Evolutionary conservation across 2,329 filamentous ascomycete genomes (phyloP).

Genomic region (Trichophyton mentagrophytes): DNA sequence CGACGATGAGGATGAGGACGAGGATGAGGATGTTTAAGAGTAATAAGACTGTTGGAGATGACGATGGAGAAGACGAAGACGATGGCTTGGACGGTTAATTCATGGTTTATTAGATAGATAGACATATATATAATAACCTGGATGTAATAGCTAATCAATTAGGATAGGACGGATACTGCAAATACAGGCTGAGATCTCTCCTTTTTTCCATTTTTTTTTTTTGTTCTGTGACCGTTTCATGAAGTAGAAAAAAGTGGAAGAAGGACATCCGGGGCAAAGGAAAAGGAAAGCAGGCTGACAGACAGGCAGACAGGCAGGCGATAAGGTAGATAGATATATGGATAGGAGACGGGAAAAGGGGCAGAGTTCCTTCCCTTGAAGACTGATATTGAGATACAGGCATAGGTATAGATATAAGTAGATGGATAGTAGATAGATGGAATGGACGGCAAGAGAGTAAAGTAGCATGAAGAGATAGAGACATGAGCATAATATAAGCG

Average conservation of each 20-base stretch:
- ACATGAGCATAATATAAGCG: neutral
- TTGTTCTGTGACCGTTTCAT: neutral
- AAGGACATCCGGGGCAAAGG: neutral
- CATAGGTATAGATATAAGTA: too few relatives aligned
- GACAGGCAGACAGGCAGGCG: neutral
- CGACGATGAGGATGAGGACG: neutral
- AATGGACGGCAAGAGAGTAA: neutral
- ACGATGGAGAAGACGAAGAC: neutral
- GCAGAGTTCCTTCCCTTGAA: neutral
- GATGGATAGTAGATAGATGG: too few relatives aligned
- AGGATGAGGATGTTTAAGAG: neutral
- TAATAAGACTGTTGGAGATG: neutral
- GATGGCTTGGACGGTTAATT: neutral
- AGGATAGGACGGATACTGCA: too few relatives aligned
- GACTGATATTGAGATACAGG: neutral
- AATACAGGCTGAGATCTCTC: too few relatives aligned
- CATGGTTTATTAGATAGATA: too few relatives aligned
- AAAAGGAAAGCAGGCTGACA: neutral
- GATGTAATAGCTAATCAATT: too few relatives aligned
- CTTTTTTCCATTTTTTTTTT: neutral
- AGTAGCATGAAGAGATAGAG: neutral
- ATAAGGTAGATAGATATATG: neutral
- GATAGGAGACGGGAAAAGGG: neutral
- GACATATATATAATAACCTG: too few relatives aligned
- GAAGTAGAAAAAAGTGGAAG: neutral